Conservation (phyloP, 1,284 basidiomycete genomes). For the Boletus sp. region DNA sequence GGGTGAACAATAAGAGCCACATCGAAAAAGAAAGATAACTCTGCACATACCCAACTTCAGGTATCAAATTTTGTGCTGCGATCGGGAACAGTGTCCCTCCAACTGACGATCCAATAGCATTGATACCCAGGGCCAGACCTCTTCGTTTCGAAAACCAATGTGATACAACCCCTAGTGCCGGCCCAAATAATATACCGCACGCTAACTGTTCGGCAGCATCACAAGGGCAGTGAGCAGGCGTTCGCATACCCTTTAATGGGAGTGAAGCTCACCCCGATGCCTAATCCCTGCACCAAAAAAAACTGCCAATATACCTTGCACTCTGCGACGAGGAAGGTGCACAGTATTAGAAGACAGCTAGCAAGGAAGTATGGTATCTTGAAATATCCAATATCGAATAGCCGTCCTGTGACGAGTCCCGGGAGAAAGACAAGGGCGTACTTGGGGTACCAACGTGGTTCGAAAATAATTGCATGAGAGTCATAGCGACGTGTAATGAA, state of each 20-base stretch:
- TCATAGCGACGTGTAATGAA: background rate
- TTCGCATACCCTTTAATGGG: background rate
- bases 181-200: constrained; percentile 40
- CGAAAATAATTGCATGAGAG: background rate
- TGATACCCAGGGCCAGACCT: constrained; percentile 41
- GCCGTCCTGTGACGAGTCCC: constrained; percentile 24
- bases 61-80: constrained; percentile 38
- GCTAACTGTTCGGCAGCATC: constrained; percentile 18
- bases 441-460: constrained; percentile 12
- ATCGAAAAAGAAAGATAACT: background rate
- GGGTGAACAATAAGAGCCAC: background rate
- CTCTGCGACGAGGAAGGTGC: constrained; percentile 48
- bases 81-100: constrained; percentile 46
- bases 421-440: constrained; percentile 42
- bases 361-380: constrained; percentile 35
- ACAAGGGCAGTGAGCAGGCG: background rate
- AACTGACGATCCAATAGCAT: constrained; percentile 39
- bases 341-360: constrained; percentile 39
- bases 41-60: constrained; percentile 33
- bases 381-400: constrained; percentile 32
- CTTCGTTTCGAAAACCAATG: constrained; percentile 47
- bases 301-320: constrained; percentile 53
- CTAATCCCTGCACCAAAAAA: constrained; percentile 46
- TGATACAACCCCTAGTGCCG: constrained; percentile 39
- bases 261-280: constrained; percentile 36